phyloP scores from a whole-genome alignment of 768 basidiomycete species.

The Lepiota subincarnata region DNA sequence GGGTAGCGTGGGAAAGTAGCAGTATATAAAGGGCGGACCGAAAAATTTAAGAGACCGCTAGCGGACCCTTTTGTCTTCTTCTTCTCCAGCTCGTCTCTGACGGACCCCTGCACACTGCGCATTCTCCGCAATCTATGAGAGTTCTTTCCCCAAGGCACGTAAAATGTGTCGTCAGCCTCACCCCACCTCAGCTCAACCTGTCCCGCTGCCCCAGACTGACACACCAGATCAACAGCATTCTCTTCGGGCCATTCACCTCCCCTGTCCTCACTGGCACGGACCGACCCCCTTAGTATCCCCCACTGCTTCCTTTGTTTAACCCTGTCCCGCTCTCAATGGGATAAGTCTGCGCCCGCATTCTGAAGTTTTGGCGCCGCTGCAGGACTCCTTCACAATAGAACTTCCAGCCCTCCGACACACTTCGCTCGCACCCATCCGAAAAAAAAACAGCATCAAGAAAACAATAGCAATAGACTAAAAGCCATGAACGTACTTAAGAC shows the following conservation, averaged over 20 bases:
- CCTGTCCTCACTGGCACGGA: slow-evolving; percentile 59
- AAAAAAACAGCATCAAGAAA: slow-evolving; percentile 13
- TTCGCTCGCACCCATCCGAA: slow-evolving; percentile 10
- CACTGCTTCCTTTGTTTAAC: slow-evolving; percentile 16
- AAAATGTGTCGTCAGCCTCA: slow-evolving; percentile 11
- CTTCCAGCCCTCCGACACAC: slow-evolving; percentile 11
- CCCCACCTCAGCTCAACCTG: slow-evolving; percentile 6
- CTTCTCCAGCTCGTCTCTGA: slow-evolving; percentile 4
- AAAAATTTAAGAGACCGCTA: slow-evolving; percentile 7
- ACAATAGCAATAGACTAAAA: slow-evolving; percentile 12
- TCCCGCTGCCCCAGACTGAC: slow-evolving; percentile 32
- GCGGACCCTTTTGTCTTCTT: slow-evolving; percentile 7
- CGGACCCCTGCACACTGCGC: slow-evolving; percentile 7
- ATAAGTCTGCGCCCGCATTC: slow-evolving; percentile 35
- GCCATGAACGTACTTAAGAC: slow-evolving; percentile 68
- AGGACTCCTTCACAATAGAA: slow-evolving; percentile 29
- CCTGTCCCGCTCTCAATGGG: slow-evolving; percentile 46
- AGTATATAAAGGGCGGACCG: slow-evolving; percentile 7
- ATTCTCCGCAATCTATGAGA: slow-evolving; percentile 48
- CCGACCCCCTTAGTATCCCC: slow-evolving; percentile 66
- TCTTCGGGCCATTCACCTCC: slow-evolving; percentile 58
- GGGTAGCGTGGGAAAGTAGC: slow-evolving; percentile 15
- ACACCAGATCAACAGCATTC: slow-evolving; percentile 51
- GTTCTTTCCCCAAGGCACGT: slow-evolving; percentile 35
- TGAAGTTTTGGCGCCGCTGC: slow-evolving; percentile 33